phyloP scores from a whole-genome alignment of 1,284 basidiomycete species.

The Rhodotorula sp. region DNA sequence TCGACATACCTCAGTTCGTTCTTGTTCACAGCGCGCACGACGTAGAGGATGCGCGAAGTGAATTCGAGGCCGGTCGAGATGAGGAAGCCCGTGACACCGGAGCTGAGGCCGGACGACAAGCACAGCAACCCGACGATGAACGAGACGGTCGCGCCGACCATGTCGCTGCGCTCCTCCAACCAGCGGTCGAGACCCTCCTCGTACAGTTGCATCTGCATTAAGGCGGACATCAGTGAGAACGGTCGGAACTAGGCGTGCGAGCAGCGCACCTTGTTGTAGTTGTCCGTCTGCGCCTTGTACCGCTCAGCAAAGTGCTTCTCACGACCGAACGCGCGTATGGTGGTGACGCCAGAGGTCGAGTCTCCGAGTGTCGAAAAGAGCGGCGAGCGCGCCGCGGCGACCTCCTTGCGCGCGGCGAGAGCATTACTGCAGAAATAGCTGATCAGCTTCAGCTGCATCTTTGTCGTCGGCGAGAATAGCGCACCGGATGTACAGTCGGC shows the following conservation, averaged over 20 bases:
- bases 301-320: constrained; percentile 14
- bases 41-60: constrained; percentile 39
- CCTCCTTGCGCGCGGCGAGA: constrained; percentile 48
- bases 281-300: constrained; percentile 34
- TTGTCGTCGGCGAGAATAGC: not conserved
- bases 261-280: constrained; percentile 31
- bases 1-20: constrained; percentile 22
- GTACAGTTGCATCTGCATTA: constrained; percentile 30
- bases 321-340: constrained; percentile 77
- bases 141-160: constrained; percentile 33
- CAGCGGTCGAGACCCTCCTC: constrained; percentile 35
- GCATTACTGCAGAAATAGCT: constrained; percentile 18
- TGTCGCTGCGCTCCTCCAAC: constrained; percentile 36
- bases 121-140: constrained; percentile 50
- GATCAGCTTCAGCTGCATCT: not conserved
- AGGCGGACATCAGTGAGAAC: too few species aligned
- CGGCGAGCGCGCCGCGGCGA: constrained; percentile 83
- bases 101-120: constrained; percentile 37
- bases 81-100: constrained; percentile 44
- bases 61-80: constrained; percentile 37
- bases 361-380: constrained; percentile 77
- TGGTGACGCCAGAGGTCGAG: constrained; percentile 75
- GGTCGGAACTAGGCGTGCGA: too few species aligned
- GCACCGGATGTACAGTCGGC: constrained; percentile 30
- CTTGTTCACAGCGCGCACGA: constrained; percentile 39